A percentile compares a stretch with the other conserved stretches of the same genome.
Conservation (phyloP, 2,329 filamentous ascomycete species). For the Emericellopsis cladophorae region DNA sequence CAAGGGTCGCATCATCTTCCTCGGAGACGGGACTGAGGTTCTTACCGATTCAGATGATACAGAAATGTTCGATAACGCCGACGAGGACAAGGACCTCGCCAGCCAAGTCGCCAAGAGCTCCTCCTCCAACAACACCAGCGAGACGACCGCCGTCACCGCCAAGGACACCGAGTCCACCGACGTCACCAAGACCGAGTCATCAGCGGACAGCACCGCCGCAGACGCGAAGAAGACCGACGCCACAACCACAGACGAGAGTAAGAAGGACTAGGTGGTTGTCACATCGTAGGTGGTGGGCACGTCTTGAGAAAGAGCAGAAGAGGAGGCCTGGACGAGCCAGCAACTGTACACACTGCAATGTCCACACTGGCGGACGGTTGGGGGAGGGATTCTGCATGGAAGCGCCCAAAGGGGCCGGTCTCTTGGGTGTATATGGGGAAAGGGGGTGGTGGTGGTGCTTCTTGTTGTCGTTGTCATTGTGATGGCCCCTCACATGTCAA, state of each 20-base stretch:
- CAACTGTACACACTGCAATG: not conserved
- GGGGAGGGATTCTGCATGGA: not conserved
- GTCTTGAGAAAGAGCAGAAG: not conserved
- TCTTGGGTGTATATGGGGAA: not conserved
- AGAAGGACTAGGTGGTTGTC: slow-evolving; percentile 21
- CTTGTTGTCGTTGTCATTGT: slow-evolving; percentile 1
- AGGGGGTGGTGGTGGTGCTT: not conserved
- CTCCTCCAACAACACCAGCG: slow-evolving; percentile 10
- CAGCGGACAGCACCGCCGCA: not conserved
- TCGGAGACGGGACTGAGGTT: slow-evolving; percentile 91
- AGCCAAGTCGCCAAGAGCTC: slow-evolving; percentile 63
- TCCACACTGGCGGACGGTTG: not conserved
- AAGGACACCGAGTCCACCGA: slow-evolving; percentile 8
- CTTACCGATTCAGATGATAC: slow-evolving; percentile 79
- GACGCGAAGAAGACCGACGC: slow-evolving; percentile 5
- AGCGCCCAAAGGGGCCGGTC: not conserved
- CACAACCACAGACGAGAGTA: slow-evolving; percentile 12
- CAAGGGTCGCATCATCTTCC: slow-evolving; percentile 79
- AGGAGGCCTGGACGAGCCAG: not conserved
- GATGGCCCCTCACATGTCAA: not conserved
- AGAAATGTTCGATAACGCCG: slow-evolving; percentile 82
- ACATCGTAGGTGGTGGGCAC: slow-evolving; percentile 4
- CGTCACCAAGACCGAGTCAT: slow-evolving; percentile 10
- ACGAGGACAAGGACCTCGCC: slow-evolving; percentile 75
- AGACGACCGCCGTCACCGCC: slow-evolving; percentile 6